These are phyloP conservation scores for Quercus aquifolioides DNA, from an alignment of 306 rosid species.

Conservation along the genomic window DNA sequence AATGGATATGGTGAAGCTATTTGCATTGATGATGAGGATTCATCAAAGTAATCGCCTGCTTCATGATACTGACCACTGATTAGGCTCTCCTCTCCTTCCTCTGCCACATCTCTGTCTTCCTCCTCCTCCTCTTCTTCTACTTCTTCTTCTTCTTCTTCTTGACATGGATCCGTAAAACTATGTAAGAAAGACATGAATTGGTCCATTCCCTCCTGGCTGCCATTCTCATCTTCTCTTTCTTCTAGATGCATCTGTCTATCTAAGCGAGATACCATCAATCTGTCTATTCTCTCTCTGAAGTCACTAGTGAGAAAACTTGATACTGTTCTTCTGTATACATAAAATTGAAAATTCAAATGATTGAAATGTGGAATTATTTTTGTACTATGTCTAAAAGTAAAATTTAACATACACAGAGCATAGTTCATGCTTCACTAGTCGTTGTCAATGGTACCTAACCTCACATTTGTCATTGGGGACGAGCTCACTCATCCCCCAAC, in stretches of 20 bases:
- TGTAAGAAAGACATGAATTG: conserved; percentile 29
- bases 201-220: conserved; percentile 18
- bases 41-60: conserved; percentile 43
- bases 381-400: neutral
- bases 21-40: conserved; percentile 35
- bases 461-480: neutral
- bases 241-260: conserved; percentile 40
- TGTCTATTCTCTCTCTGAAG: conserved; percentile 63
- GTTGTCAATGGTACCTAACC: neutral
- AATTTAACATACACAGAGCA: neutral
- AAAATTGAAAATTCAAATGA: conserved; percentile 9
- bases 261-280: conserved; percentile 58
- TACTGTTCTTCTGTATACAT: conserved; percentile 64
- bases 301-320: conserved; percentile 72
- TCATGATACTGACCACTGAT: conserved; percentile 39
- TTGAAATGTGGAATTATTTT: neutral
- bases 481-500: too few relatives aligned
- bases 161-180: conserved; percentile 13
- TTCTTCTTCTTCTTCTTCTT: conserved; percentile 17
- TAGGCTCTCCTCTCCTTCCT: conserved; percentile 27
- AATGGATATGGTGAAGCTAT: conserved; percentile 39
- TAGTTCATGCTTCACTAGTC: neutral
- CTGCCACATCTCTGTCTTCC: conserved; percentile 5
- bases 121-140: conserved; percentile 33
- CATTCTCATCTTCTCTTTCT: conserved; percentile 32